A percentile compares a stretch with the other conserved stretches of the same genome.
These are phyloP conservation scores for Fragilariopsis cylindrus DNA, from an alignment of 108 stramenopile genomes.

Conservation along the genomic window DNA sequence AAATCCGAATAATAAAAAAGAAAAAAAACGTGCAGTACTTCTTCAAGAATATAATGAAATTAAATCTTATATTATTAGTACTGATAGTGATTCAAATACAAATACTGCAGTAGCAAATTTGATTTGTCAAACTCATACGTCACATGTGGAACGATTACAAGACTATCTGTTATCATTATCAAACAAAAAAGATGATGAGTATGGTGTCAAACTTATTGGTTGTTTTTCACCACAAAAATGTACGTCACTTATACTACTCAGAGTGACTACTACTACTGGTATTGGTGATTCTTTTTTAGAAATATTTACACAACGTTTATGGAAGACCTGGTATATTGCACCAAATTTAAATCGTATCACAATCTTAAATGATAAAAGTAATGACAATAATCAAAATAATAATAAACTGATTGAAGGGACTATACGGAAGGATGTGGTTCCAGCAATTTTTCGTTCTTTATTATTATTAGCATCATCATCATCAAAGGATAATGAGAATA, in stretches of 20 bases:
- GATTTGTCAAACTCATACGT: conserved; percentile 46
- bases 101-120: conserved; percentile 19
- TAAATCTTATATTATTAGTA: not conserved
- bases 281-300: not conserved
- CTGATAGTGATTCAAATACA: too few relatives aligned
- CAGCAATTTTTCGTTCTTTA: not conserved
- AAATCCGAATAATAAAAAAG: conserved; percentile 14
- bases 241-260: not conserved
- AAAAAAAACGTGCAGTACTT: not conserved
- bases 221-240: conserved; percentile 5
- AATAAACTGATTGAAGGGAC: not conserved
- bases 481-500: too few relatives aligned
- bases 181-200: too few relatives aligned
- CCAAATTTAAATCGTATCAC: conserved; percentile 19
- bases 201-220: not conserved
- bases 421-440: conserved; percentile 9
- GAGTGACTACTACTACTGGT: not conserved
- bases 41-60: conserved; percentile 2
- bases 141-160: conserved; percentile 45
- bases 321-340: conserved; percentile 28
- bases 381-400: not conserved
- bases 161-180: conserved; percentile 18
- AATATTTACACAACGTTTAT: not conserved
- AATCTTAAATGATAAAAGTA: not conserved
- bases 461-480: not conserved